phyloP scores from a whole-genome alignment of 768 basidiomycete species.

The Boletus subparvulus region DNA sequence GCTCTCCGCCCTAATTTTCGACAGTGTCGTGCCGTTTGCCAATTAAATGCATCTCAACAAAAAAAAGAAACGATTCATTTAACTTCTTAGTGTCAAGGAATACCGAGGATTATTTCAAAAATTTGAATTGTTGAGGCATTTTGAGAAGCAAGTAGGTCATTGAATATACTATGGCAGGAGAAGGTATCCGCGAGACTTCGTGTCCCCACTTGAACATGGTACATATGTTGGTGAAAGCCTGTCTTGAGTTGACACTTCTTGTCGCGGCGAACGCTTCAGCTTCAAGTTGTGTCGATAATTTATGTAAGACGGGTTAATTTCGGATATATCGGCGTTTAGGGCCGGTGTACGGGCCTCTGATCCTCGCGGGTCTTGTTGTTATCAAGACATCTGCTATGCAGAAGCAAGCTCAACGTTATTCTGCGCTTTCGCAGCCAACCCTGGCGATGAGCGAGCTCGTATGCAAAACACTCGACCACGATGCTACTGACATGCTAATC shows the following conservation, averaged over 20 bases:
- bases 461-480: constrained; percentile 74
- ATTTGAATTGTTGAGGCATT: no score
- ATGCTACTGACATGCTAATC: constrained; percentile 74
- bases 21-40: no score
- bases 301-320: constrained; percentile 4
- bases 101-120: no score
- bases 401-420: constrained; percentile 44
- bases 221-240: constrained; percentile 10
- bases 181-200: constrained; percentile 18
- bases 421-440: constrained; percentile 61
- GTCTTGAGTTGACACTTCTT: background rate
- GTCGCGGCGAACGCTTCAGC: background rate
- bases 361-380: background rate
- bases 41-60: no score
- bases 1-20: no score
- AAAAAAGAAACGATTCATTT: no score
- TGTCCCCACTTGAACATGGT: constrained; percentile 19
- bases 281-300: background rate
- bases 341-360: constrained; percentile 15
- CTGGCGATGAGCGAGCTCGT: constrained; percentile 78
- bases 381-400: constrained; percentile 23
- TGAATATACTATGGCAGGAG: background rate
- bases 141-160: no score
- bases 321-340: constrained; percentile 22
- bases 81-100: no score